Evolutionary conservation across 78 protist genomes (phyloP).

Genomic region (Cavenderia fasciculata): DNA sequence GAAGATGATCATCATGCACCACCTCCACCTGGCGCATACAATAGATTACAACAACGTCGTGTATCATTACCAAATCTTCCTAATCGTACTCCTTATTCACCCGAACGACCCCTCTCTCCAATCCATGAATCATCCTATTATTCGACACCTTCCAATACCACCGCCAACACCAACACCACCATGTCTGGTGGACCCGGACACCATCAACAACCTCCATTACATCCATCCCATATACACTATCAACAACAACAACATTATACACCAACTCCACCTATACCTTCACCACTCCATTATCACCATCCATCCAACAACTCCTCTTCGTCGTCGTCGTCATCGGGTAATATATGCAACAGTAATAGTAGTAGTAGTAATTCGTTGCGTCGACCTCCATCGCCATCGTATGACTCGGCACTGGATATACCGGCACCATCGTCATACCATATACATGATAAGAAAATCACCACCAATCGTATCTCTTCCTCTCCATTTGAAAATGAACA

Average conservation of each 20-base stretch:
- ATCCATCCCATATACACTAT: neutral
- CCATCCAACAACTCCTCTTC: no score
- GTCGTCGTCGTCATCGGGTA: no score
- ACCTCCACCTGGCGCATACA: slow-evolving; percentile 1
- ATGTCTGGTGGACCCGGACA: neutral
- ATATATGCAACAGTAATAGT: no score
- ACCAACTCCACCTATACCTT: neutral
- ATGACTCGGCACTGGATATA: no score
- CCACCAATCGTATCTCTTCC: no score
- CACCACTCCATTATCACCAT: neutral
- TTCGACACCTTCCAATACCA: no score
- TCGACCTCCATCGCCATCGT: no score
- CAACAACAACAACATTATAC: neutral
- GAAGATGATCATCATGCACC: neutral
- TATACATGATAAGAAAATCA: slow-evolving; percentile 30
- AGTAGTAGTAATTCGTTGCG: no score
- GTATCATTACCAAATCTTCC: slow-evolving; percentile 51
- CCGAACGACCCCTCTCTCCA: slow-evolving; percentile 58
- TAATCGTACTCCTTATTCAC: neutral
- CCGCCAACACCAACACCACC: neutral
- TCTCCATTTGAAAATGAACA: neutral
- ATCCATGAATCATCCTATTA: slow-evolving; percentile 34
- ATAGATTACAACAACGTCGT: slow-evolving; percentile 33
- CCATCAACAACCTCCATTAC: neutral
- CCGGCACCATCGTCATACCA: no score